These are phyloP conservation scores for Calocera viscosa DNA, from an alignment of 768 basidiomycete species.

Conservation along the genomic window DNA sequence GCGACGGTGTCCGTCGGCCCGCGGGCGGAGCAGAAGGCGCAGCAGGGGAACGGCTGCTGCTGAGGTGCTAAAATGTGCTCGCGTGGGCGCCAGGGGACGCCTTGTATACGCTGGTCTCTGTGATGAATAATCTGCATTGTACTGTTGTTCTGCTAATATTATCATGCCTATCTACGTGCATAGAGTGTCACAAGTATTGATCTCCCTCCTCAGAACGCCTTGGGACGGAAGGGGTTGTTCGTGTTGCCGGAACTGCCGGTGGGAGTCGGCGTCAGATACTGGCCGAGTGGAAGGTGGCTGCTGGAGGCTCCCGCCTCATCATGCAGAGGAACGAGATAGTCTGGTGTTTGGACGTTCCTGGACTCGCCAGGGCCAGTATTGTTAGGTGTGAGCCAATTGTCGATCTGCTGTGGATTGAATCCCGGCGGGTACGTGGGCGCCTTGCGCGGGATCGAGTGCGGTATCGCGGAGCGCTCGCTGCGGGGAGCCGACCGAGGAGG, in stretches of 20 bases:
- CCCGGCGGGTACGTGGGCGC: background rate
- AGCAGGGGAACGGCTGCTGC: background rate
- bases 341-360: too few species aligned
- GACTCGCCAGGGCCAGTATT: too few species aligned
- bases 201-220: background rate
- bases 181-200: background rate
- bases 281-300: background rate
- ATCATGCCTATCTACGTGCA: background rate
- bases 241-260: constrained; percentile 1
- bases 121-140: constrained; percentile 2
- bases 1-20: constrained; percentile 76
- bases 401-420: background rate
- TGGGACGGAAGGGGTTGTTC: constrained; percentile 1
- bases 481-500: background rate
- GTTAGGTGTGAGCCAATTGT: background rate
- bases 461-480: background rate
- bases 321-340: too few species aligned
- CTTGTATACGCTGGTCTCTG: background rate
- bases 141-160: background rate
- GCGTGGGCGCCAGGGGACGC: background rate
- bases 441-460: background rate
- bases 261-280: background rate
- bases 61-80: background rate
- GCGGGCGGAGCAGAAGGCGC: background rate
- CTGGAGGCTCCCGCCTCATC: too few species aligned